A percentile compares a stretch with the other conserved stretches of the same genome.
Evolutionary conservation across 2,329 filamentous ascomycete genomes (phyloP).

Genomic region (Epichloe scottii): DNA sequence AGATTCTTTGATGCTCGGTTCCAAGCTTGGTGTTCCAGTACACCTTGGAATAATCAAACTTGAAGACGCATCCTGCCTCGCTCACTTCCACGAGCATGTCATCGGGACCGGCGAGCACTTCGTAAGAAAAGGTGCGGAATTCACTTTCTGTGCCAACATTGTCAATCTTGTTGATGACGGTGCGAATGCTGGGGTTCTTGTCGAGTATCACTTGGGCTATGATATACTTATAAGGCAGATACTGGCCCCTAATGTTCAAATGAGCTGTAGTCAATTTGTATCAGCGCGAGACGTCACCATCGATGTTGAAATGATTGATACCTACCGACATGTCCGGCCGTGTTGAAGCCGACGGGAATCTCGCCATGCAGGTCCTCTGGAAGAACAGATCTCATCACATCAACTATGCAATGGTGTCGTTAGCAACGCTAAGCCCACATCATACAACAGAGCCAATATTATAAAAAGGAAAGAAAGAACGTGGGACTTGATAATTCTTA

Average conservation of each 20-base stretch:
- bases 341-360: constrained; percentile 74
- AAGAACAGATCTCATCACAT: constrained; percentile 71
- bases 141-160: constrained; percentile 75
- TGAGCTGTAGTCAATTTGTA: constrained; percentile 45
- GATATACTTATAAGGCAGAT: constrained; percentile 72
- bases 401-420: constrained; percentile 37
- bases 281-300: neutral
- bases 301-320: constrained; percentile 6
- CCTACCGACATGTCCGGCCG: constrained; percentile 74
- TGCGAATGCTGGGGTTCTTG: constrained; percentile 71
- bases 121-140: constrained; percentile 87
- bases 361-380: constrained; percentile 70
- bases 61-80: constrained; percentile 76
- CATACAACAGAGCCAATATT: constrained; percentile 9
- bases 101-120: constrained; percentile 70
- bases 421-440: neutral
- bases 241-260: constrained; percentile 75
- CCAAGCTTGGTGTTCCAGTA: constrained; percentile 96
- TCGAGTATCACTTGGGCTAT: constrained; percentile 79
- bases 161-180: constrained; percentile 93
- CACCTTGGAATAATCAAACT: constrained; percentile 89
- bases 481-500: constrained; percentile 26
- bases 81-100: constrained; percentile 73
- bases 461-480: neutral
- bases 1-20: constrained; percentile 73